Percentiles rank a stretch among this genome's conserved stretches.
Conservation (phyloP, 208 protist genomes). For the Trypanosoma platydactyli region DNA sequence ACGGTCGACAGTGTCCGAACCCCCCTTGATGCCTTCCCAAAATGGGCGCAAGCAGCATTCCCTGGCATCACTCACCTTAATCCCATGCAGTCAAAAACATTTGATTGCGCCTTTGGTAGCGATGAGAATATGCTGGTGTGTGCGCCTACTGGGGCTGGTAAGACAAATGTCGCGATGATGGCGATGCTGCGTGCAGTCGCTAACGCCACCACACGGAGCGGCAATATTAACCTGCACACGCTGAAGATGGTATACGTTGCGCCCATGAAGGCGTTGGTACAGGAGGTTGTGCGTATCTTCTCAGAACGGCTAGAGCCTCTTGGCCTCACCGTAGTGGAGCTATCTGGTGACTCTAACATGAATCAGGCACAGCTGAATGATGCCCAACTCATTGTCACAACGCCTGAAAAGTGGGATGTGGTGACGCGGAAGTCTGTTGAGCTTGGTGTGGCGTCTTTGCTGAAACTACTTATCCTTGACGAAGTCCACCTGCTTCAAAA, state of each 20-base stretch:
- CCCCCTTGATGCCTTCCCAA: slow-evolving; percentile 48
- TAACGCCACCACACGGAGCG: slow-evolving; percentile 30
- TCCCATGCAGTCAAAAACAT: slow-evolving; percentile 96
- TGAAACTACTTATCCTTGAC: slow-evolving; percentile 96
- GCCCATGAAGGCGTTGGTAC: slow-evolving; percentile 99
- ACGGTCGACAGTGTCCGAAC: slow-evolving; percentile 26
- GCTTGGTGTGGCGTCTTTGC: slow-evolving; percentile 82
- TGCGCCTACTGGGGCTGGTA: slow-evolving; percentile 99
- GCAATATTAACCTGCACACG: slow-evolving; percentile 32
- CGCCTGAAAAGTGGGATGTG: slow-evolving; percentile 99
- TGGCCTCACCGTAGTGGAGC: slow-evolving; percentile 95
- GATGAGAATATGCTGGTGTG: slow-evolving; percentile 99
- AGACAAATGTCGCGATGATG: slow-evolving; percentile 99
- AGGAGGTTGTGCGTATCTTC: slow-evolving; percentile 99
- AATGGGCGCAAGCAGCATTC: slow-evolving; percentile 70
- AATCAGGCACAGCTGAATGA: slow-evolving; percentile 96
- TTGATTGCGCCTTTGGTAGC: slow-evolving; percentile 89
- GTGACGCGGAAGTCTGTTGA: slow-evolving; percentile 98
- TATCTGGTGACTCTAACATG: slow-evolving; percentile 98
- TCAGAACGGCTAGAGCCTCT: slow-evolving; percentile 88
- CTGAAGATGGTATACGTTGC: slow-evolving; percentile 99
- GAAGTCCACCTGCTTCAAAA: slow-evolving; percentile 99
- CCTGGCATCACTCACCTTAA: slow-evolving; percentile 90
- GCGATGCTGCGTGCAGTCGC: slow-evolving; percentile 94
- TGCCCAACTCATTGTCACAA: slow-evolving; percentile 99